Evolutionary conservation across 352 stramenopile genomes (phyloP), one percentile per base, ranked within the genome.

Genomic region (Aphanomyces cochlioides): DNA sequence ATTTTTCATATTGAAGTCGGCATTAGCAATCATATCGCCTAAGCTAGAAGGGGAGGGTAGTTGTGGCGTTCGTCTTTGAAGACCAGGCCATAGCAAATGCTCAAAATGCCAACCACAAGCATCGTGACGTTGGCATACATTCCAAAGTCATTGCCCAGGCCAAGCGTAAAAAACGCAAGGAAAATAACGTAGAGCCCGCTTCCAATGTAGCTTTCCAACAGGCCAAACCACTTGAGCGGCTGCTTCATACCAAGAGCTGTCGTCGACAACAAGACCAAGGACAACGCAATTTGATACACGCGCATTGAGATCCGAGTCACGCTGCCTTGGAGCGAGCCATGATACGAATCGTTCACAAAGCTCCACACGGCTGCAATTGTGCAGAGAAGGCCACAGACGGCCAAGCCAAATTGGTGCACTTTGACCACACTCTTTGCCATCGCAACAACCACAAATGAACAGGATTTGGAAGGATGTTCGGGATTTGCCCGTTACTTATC

Each of bases 151-250:
- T 67, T 67, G 39, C 43, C 41, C 4, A 67, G 43, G 19, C 43
- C 21, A 13, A 67, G 59, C 59, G 59, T 67, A 45, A 56, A 67
- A n/a, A 67, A 67, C 7, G 38, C 59, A 45, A 67, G 59, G 43
- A 67, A 67, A 36, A 67, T 67, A 17, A 50, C 59, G 43, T 56
- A 67, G 17, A 67, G 21, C 4, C 59, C 59, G 38, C 59, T 67
- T 8, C 59, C 59, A 39, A 67, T 38, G 43, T 56, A 67, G 43
- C 59, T 50, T 28, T 67, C 59, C 10, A 67, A 34, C 8, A 67
- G 41, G 5, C 59, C 59, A 56, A 67, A 67, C 59, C 59, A 67
- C 41, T 53, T 50, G 59, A 67, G 59, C 59, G 59, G 59, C 59
- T 67, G 41, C 59, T 67, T 67, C 4, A 56, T 13, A 6, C 59